Evolutionary conservation across 2,329 filamentous ascomycete genomes (phyloP), one percentile per base, ranked within the genome.

Genomic region (Orbilia ellipsospora): DNA sequence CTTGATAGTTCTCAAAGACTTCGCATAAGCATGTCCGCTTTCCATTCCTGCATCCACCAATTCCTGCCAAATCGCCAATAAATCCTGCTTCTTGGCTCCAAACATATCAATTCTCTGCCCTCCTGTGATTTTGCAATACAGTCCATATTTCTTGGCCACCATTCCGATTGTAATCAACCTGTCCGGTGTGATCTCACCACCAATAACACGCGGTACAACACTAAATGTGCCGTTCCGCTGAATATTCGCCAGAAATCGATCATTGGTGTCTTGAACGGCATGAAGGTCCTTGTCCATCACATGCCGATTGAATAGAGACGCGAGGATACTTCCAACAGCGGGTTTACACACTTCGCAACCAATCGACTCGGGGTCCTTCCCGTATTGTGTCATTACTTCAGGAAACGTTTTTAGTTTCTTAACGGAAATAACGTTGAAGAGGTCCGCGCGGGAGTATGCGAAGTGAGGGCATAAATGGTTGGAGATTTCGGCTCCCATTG

Each of bases 31-130:
- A 81, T 97, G 93, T 0, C 93, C 93, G 77, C 90, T 93, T 82
- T 97, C 93, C 90, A 97, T 91, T 18, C 93, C 93, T 0, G 90
- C 93, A 67, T 92, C 89, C 7, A 96, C 88, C 2, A 97, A 86
- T 78, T 89, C 88, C 51, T 87, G 87, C 93, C 93, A 97, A 79
- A 97, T 97, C 13, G 87, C 86, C 1, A 92, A 85, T 16, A 97
- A 85, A 81, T 97, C 92, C 78, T 95, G 91, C 83, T 96, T 96
- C 83, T 89, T 90, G 0, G 93, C 93, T 48, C 93, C 93, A 80
- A 97, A 97, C 89, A 97, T 88, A 82, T 97, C 93, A 80, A 97
- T 96, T 67, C 93, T 88, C 82, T 97, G 93, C 0, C 92, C 93
- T 66, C 93, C 93, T 0, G 93, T 97, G 81, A 97, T 96, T 83